Percentiles rank a stretch among this genome's conserved stretches.
Conservation (phyloP, 2,329 filamentous ascomycete species). For the Zymoseptoria tritici region DNA sequence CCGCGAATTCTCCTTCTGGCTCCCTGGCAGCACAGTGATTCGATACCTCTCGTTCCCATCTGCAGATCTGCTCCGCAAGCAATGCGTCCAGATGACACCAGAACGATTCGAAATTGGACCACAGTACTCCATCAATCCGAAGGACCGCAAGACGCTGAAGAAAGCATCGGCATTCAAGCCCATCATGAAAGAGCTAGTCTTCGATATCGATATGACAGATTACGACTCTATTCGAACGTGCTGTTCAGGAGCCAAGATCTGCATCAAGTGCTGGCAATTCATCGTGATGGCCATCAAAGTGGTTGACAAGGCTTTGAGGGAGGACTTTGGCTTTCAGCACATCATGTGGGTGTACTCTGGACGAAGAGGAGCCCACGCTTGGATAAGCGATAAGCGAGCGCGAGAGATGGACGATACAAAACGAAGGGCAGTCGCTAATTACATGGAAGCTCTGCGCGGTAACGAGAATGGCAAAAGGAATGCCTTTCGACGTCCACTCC, state of each 20-base stretch:
- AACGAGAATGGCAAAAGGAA: conserved; percentile 77
- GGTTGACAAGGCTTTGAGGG: conserved; percentile 73
- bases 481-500: conserved; percentile 75
- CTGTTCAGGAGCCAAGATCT: conserved; percentile 89
- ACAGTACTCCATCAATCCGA: conserved; percentile 89
- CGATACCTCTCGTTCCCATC: conserved; percentile 78
- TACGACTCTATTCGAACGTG: conserved; percentile 96
- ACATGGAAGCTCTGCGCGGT: conserved; percentile 83
- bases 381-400: conserved; percentile 89
- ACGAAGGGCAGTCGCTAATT: conserved; percentile 76
- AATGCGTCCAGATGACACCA: conserved; percentile 79
- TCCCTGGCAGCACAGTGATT: conserved; percentile 86
- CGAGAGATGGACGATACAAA: conserved; percentile 78
- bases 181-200: conserved; percentile 86
- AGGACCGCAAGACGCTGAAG: conserved; percentile 80
- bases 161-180: conserved; percentile 79
- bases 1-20: conserved; percentile 90
- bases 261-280: conserved; percentile 89
- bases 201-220: conserved; percentile 98
- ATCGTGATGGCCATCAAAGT: conserved; percentile 98
- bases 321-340: conserved; percentile 95
- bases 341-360: conserved; percentile 99
- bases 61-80: conserved; percentile 72
- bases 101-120: conserved; percentile 97
- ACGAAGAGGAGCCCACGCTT: conserved; percentile 91